phyloP scores from a whole-genome alignment of 345 rosid species.

The Raphanus raphanistrum region DNA sequence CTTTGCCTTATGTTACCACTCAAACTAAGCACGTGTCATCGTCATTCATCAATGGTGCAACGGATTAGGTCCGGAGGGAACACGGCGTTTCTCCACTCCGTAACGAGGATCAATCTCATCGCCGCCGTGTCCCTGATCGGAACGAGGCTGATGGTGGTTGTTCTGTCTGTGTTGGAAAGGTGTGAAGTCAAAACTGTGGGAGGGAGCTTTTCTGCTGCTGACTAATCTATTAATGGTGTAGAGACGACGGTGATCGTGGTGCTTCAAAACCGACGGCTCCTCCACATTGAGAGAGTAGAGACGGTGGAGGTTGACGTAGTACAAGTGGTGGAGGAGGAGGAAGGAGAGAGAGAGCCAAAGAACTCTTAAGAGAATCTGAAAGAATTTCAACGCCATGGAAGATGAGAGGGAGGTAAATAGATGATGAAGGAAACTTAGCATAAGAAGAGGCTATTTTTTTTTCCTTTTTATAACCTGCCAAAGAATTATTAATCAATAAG shows the following conservation, averaged over 20 bases:
- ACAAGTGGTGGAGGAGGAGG: conserved; percentile 49
- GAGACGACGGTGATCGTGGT: background rate
- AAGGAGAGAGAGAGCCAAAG: conserved; percentile 59
- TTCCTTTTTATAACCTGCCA: background rate
- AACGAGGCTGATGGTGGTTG: conserved; percentile 20
- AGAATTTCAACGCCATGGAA: conserved; percentile 53
- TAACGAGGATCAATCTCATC: conserved; percentile 77
- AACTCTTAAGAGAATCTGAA: conserved; percentile 42
- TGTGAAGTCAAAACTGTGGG: conserved; percentile 56
- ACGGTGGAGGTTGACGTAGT: conserved; percentile 40
- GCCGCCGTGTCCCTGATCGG: conserved; percentile 21
- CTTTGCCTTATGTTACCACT: conserved; percentile 10
- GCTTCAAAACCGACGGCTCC: conserved; percentile 21
- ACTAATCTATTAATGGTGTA: conserved; percentile 28
- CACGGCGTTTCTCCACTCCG: conserved; percentile 82
- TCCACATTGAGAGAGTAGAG: conserved; percentile 19
- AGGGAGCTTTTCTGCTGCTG: conserved; percentile 53
- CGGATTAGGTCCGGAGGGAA: conserved; percentile 91
- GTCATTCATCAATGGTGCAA: conserved; percentile 65
- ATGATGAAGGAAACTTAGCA: conserved; percentile 24
- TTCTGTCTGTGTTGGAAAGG: conserved; percentile 47
- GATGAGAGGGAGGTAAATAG: conserved; percentile 34
- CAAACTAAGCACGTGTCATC: conserved; percentile 4
- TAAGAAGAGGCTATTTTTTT: background rate
- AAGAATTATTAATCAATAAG: conserved; percentile 1